Base-by-base conservation (phyloP, 495 filamentous ascomycete species). In the Oidiodendron maius region DNA sequence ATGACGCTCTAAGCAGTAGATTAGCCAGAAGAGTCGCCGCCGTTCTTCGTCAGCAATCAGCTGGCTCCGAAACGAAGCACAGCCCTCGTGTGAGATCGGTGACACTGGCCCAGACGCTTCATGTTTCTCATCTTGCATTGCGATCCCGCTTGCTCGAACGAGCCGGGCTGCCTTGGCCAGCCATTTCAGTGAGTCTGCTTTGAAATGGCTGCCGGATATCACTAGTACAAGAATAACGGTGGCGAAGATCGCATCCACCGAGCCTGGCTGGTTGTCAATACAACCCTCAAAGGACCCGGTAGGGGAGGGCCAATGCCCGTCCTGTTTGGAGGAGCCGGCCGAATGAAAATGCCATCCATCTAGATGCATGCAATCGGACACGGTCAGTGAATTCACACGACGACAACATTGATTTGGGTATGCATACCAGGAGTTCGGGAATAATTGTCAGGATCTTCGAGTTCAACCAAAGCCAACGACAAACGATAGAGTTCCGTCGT, bases 1-100 rank as follows among this genome's bases (percentile, higher is more conserved):
- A 46, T 77, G 74, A 10, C 74, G 55, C 40, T 77, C 74, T 6
- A 72, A 50, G 37, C 69, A 67, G 52, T 76, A 77, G 8, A 75
- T 58, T 2, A 76, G 44, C 74, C 74, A 78, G 60, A 73, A 76
- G 2, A 69, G 62, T 26, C 74, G 58, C 18, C 74, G 62, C 11
- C 71, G 52, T 48, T 78, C 74, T 44, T 77, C 74, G 40, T 66
- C 63, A 49, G 24, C 28, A 42, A 9, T 25, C 40, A 22, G 20
- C 24, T 21, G 10, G 37, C 15, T 16, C 37, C 9, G 37, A 40
- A 10, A 10, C n/a, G n/a, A n/a, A n/a, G n/a, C n/a, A n/a, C n/a
- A n/a, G n/a, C n/a, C n/a, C n/a, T n/a, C n/a, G n/a, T n/a, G n/a
- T n/a, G n/a, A n/a, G n/a, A n/a, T n/a, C n/a, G n/a, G n/a, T n/a